A percentile compares a stretch with the other conserved stretches of the same genome.
Evolutionary conservation across 495 filamentous ascomycete genomes (phyloP).

Genomic region (Podospora tetraspora): DNA sequence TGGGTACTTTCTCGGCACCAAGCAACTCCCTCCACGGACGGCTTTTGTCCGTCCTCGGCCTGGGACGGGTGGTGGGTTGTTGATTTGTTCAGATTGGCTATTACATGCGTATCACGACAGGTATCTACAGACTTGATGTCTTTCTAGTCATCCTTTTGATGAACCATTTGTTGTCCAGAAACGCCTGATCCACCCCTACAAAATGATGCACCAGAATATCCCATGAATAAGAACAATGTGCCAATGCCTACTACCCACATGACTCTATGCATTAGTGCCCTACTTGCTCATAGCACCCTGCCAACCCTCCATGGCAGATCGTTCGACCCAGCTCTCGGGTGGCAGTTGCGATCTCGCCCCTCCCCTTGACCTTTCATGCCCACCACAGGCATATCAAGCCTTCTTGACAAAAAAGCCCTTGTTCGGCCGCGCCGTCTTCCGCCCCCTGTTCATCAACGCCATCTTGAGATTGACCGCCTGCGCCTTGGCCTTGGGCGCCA

Average conservation of each 20-base stretch:
- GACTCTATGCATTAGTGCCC: neutral
- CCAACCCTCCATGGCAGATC: neutral
- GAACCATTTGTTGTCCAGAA: neutral
- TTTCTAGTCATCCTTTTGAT: neutral
- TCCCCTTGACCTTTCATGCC: neutral
- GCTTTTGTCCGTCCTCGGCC: too few relatives aligned
- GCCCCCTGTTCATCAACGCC: slow-evolving; percentile 33
- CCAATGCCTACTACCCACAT: neutral
- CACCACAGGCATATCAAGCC: slow-evolving; percentile 9
- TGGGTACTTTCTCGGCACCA: too few relatives aligned
- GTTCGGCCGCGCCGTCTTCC: slow-evolving; percentile 23
- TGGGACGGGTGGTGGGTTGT: neutral
- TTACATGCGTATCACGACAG: neutral
- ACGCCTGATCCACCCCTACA: neutral
- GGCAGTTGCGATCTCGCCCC: neutral
- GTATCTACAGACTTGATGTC: neutral
- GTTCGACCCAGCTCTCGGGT: neutral
- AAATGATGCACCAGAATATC: neutral
- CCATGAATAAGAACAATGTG: neutral
- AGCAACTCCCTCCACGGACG: too few relatives aligned
- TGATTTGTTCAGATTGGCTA: neutral
- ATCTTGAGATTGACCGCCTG: slow-evolving; percentile 30
- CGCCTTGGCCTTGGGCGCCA: slow-evolving; percentile 39
- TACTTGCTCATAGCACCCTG: neutral
- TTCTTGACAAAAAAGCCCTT: slow-evolving; percentile 37